phyloP scores from a whole-genome alignment of 2,329 filamentous ascomycete genomes.

The Aspergillus versicolor region DNA sequence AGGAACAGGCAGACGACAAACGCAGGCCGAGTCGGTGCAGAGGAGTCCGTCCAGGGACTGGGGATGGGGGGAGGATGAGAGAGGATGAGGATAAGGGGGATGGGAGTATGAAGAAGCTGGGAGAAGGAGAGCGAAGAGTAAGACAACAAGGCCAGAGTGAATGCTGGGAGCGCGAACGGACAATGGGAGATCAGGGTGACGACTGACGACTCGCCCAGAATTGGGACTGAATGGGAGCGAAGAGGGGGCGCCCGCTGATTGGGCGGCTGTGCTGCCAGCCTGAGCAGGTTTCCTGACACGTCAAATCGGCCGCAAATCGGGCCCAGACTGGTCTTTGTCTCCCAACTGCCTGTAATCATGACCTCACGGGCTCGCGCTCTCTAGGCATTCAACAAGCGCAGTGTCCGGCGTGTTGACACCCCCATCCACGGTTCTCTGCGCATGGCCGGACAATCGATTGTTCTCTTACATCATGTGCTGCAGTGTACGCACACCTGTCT shows the following conservation, averaged over 20 bases:
- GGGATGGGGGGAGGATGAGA: conserved; percentile 16
- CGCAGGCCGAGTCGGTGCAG: not conserved
- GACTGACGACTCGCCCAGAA: conserved; percentile 1
- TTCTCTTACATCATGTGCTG: not conserved
- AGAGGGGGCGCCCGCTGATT: not conserved
- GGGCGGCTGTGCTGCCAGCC: not conserved
- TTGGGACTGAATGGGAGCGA: conserved; percentile 9
- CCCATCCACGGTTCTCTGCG: no score
- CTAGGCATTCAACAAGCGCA: no score
- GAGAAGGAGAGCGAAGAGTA: conserved; percentile 15
- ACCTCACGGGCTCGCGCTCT: not conserved
- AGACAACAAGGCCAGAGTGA: conserved; percentile 2
- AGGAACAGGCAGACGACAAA: conserved; percentile 9
- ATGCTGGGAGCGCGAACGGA: conserved; percentile 7
- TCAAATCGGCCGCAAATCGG: conserved; percentile 5
- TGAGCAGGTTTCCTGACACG: conserved; percentile 6
- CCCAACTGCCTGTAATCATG: conserved; percentile 1
- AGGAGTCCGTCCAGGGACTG: conserved; percentile 12
- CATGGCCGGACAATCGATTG: not conserved
- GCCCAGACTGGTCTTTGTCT: conserved; percentile 5
- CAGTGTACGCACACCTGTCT: no score
- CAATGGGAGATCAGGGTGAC: not conserved
- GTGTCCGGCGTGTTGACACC: not conserved
- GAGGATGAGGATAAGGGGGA: not conserved
- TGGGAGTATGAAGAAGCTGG: conserved; percentile 4